Evolutionary conservation across 1,284 basidiomycete species (phyloP).

Genomic region (Gymnopus androsaceus): DNA sequence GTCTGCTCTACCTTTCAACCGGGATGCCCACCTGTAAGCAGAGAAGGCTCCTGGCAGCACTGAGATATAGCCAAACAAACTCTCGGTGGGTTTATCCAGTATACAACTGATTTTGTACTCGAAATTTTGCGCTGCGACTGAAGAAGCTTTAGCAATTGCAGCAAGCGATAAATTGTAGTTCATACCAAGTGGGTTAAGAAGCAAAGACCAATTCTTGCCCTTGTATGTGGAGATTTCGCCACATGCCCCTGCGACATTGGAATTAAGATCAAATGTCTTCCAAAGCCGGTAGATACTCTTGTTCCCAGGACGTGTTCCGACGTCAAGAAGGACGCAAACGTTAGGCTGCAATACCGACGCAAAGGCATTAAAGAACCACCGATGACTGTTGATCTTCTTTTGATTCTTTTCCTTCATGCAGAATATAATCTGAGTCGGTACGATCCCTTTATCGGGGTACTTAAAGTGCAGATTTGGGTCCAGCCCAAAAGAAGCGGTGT

Average conservation of each 20-base stretch:
- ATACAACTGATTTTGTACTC: conserved; percentile 95
- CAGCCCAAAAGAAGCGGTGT: conserved; percentile 89
- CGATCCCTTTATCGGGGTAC: conserved; percentile 94
- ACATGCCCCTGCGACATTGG: conserved; percentile 91
- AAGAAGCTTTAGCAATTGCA: conserved; percentile 14
- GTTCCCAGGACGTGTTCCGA: conserved; percentile 85
- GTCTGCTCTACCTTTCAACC: neutral
- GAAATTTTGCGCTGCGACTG: conserved; percentile 92
- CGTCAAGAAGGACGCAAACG: conserved; percentile 88
- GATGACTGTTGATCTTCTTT: conserved; percentile 95
- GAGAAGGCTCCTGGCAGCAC: conserved; percentile 94
- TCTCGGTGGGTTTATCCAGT: conserved; percentile 93
- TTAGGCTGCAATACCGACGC: conserved; percentile 79
- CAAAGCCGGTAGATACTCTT: conserved; percentile 91
- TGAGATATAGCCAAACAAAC: conserved; percentile 90
- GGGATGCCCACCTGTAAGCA: conserved; percentile 62
- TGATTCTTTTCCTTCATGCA: conserved; percentile 94
- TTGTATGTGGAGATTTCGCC: conserved; percentile 95
- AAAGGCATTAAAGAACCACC: conserved; percentile 97
- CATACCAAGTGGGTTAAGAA: conserved; percentile 84
- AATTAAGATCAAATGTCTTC: conserved; percentile 94
- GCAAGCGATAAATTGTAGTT: conserved; percentile 1
- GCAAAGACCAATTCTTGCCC: conserved; percentile 79
- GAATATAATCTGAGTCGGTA: conserved; percentile 91
- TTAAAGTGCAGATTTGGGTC: conserved; percentile 90